Percentiles rank a stretch among this genome's conserved stretches.
Conservation (phyloP, 2,329 filamentous ascomycete species). For the Didymella pomorum region DNA sequence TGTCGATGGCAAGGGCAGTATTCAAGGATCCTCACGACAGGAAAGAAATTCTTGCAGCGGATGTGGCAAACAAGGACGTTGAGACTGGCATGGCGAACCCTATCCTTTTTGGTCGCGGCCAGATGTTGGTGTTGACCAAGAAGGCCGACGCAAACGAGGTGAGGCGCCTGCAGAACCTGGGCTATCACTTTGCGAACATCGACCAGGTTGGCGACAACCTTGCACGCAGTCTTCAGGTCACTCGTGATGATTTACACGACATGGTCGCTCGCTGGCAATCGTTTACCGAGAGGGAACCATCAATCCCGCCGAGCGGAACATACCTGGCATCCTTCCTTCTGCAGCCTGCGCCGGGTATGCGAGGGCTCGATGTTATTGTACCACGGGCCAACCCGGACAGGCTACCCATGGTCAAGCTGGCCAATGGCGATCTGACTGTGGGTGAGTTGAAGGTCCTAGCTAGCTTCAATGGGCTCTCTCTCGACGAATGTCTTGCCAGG, state of each 20-base stretch:
- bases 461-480: conserved; percentile 37
- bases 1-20: conserved; percentile 68
- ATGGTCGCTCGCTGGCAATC: conserved; percentile 74
- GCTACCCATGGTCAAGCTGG: conserved; percentile 56
- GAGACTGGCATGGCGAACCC: conserved; percentile 49
- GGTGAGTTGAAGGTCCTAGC: conserved; percentile 33
- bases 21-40: conserved; percentile 31
- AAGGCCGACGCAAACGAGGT: conserved; percentile 67
- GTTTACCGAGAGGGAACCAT: conserved; percentile 34
- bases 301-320: conserved; percentile 59
- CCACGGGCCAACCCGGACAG: conserved; percentile 51
- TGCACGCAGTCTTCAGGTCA: conserved; percentile 77
- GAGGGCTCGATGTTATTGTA: conserved; percentile 56
- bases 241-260: conserved; percentile 65
- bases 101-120: conserved; percentile 70
- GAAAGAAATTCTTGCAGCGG: conserved; percentile 37
- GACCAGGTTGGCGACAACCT: conserved; percentile 71
- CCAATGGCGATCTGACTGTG: conserved; percentile 37
- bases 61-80: conserved; percentile 45
- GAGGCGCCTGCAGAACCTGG: conserved; percentile 70
- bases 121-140: conserved; percentile 81
- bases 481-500: conserved; percentile 42
- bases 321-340: conserved; percentile 52
- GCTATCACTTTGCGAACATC: conserved; percentile 75
- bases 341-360: conserved; percentile 49